Conservation (phyloP, 1,284 basidiomycete species). For the Puccinia triticina region DNA sequence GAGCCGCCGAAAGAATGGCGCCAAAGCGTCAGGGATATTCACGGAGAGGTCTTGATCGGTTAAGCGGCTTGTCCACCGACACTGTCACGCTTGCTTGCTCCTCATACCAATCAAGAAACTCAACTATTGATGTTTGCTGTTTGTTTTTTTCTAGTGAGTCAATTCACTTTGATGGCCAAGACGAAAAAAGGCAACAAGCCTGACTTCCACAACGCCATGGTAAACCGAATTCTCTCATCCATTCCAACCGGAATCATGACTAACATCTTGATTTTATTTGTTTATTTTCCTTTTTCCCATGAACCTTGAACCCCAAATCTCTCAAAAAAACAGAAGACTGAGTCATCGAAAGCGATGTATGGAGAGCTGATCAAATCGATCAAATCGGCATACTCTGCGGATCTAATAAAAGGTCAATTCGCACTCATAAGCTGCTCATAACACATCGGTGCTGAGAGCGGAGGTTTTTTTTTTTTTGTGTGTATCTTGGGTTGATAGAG, state of each 20-base stretch:
- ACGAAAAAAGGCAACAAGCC: slow-evolving; percentile 83
- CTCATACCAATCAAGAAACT: neutral
- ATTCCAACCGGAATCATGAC: too few species aligned
- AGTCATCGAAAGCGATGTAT: slow-evolving; percentile 17
- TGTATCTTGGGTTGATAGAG: slow-evolving; percentile 66
- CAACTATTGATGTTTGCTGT: neutral
- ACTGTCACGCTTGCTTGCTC: neutral
- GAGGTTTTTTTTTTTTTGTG: slow-evolving; percentile 8
- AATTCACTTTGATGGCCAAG: slow-evolving; percentile 86
- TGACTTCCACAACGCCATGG: slow-evolving; percentile 89
- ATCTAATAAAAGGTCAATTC: slow-evolving; percentile 77
- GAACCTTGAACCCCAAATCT: too few species aligned
- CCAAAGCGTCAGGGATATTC: slow-evolving; percentile 76
- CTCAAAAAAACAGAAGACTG: neutral
- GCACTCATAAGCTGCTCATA: too few species aligned
- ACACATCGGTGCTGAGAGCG: neutral
- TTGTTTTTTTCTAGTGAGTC: slow-evolving; percentile 68
- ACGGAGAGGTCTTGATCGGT: slow-evolving; percentile 80
- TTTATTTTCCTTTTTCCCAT: too few species aligned
- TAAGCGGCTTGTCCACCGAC: neutral
- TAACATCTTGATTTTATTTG: too few species aligned
- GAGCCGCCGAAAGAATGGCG: slow-evolving; percentile 71
- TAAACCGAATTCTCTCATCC: slow-evolving; percentile 58
- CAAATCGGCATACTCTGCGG: slow-evolving; percentile 68
- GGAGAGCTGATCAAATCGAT: slow-evolving; percentile 63